A percentile compares a stretch with the other conserved stretches of the same genome.
phyloP scores from a whole-genome alignment of 2,329 filamentous ascomycete genomes.

The Coniochaeta ligniaria region DNA sequence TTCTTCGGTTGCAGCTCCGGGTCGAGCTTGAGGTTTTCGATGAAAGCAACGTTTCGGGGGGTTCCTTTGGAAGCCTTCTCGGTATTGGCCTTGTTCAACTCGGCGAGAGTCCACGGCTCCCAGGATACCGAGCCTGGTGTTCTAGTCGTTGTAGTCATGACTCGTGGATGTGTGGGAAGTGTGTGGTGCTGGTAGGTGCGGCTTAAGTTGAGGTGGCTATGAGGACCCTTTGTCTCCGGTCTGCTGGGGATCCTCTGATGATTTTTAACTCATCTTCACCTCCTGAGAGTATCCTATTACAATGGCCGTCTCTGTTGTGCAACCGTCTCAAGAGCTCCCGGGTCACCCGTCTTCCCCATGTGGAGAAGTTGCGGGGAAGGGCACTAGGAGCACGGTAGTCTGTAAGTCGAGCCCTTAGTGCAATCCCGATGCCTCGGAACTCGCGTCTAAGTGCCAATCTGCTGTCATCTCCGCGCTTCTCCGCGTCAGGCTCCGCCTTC shows the following conservation, averaged over 20 bases:
- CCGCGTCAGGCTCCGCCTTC: not conserved
- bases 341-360: not conserved
- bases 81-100: not conserved
- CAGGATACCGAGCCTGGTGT: not conserved
- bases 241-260: not conserved
- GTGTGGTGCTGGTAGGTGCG: not conserved
- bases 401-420: not conserved
- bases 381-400: not conserved
- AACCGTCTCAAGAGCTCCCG: not conserved
- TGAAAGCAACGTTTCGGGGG: slow-evolving; percentile 5
- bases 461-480: slow-evolving; percentile 1
- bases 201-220: too few relatives aligned
- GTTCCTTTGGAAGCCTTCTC: not conserved
- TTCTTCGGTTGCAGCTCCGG: slow-evolving; percentile 3
- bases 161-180: not conserved
- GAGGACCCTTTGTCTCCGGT: not conserved
- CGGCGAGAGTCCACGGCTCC: not conserved
- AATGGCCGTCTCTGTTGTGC: not conserved
- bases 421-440: not conserved
- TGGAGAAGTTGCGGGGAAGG: not conserved
- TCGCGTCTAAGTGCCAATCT: not conserved
- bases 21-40: slow-evolving; percentile 5
- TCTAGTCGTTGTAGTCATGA: not conserved
- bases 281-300: not conserved
- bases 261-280: not conserved